Base-by-base conservation (phyloP, 192 early-diverging fungal species). In the Geosiphon pyriformis region DNA sequence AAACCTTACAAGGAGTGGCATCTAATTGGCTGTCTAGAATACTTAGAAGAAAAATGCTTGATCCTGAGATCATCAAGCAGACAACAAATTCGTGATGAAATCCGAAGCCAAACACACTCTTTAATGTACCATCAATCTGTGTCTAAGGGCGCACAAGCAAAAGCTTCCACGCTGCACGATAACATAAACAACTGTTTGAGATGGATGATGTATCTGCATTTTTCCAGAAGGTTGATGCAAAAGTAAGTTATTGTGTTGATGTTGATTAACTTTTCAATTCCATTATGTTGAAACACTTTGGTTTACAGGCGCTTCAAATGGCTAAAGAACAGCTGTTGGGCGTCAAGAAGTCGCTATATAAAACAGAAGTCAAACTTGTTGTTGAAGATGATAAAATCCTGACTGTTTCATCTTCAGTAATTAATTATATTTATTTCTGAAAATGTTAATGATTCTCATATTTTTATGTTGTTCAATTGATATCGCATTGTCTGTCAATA, bases 221-320 rank as follows among this genome's bases (percentile, higher is more conserved):
- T 60, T 60, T 60, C 26, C 10, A 60, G 23, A 60, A 35, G 42
- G 42, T 60, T 17, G 58, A 60, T 35, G 22, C 33, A 23, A 60
- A 60, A 35, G 33, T 60, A 60, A 37, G 42, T 60, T 37, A 18
- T 60, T 60, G 3, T 37, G 23, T 60, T 37, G 33, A 42, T 23
- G 3, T 20, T 37, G 33, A 37, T 8, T 60, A 37, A 20, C 42
- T 37, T 22, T 35, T 60, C 58, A 23, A 1, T 60, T 20, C 42
- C 33, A 37, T 23, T 35, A 37, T 35, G 34, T 37, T 4, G 42
- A 20, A 60, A 60, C 58, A 7, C 10, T 60, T 37, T 2, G 42
- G 12, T 60, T 60, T 20, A 60, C 58, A 60, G 58, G 58, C 27
- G 27, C 22, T 55, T 58, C 15, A 33, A 58, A 25, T 31, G 32